Base-by-base conservation (phyloP, 768 basidiomycete species). In the Macrocybe gigantea region DNA sequence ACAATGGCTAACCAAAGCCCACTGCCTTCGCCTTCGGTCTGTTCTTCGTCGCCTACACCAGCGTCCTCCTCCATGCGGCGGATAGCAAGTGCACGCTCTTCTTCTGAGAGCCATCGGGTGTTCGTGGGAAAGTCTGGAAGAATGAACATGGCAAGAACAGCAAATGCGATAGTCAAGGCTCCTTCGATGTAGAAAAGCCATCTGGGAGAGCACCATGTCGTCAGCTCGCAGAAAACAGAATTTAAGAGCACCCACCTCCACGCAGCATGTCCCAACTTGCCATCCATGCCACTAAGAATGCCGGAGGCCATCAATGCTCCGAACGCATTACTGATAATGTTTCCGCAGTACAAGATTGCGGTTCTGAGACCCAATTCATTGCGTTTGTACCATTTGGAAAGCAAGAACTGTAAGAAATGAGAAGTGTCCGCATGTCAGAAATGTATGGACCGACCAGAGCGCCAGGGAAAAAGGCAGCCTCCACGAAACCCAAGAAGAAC, bases 131-230 rank as follows among this genome's bases (percentile, higher is more conserved):
- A 88, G 60, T 88, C 87, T 2, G 88, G 88, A 5, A 90, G 73
- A 51, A 89, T 67, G 56, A 79, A 81, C 35, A 80, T 70, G 1
- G 85, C 75, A 14, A 70, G 42, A 22, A 82, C 37, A n/a, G 72
- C 70, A 31, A 72, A 63, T 11, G 60, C 58, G 39, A 83, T 67
- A 8, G 82, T 86, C 44, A 83, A 56, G 7, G 69, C 62, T 31
- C 84, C 84, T 64, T 85, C 84, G 32, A 85, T 71, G 56, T 73
- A 85, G 67, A 88, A 88, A 10, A 88, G 68, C 84, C 85, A 89
- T 55, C 82, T 81, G 52, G 31, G 12, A 50, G 11, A 32, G 6
- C 12, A 11, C 6, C 9, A 38, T 40, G 8, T 14, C 5, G 31
- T 15, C 42, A 8, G 45, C 15, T 7, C 13, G 15, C 5, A n/a